Conservation (phyloP, 768 basidiomycete genomes). For the Candolleomyces eurysporus region DNA sequence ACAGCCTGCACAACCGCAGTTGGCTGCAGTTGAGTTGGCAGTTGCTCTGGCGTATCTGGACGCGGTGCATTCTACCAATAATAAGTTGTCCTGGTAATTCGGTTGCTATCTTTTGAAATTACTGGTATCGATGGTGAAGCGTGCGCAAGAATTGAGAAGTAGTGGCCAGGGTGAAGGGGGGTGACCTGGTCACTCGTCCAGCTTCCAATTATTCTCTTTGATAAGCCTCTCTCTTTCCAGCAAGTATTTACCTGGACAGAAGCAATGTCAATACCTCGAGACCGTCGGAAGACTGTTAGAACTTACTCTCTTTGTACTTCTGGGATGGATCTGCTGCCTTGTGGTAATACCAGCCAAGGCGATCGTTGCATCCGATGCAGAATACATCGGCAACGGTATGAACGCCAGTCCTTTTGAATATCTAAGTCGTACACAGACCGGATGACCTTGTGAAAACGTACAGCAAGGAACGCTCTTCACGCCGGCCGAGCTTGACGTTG, state of each 20-base stretch:
- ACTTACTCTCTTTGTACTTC: constrained; percentile 82
- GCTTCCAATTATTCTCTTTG: constrained; percentile 79
- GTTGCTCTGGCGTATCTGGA: too few relatives aligned
- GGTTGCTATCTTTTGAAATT: too few relatives aligned
- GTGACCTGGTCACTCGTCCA: constrained; percentile 39
- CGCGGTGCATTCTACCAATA: too few relatives aligned
- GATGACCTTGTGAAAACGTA: constrained; percentile 25
- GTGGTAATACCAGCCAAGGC: constrained; percentile 82
- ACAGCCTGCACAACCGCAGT: too few relatives aligned
- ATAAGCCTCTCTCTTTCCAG: constrained; percentile 76
- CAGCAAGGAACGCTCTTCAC: constrained; percentile 75
- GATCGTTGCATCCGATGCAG: constrained; percentile 76
- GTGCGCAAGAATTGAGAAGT: too few relatives aligned
- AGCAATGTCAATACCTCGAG: not conserved
- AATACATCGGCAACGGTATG: constrained; percentile 81
- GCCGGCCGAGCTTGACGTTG: constrained; percentile 70
- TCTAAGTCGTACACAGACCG: not conserved
- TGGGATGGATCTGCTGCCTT: constrained; percentile 73
- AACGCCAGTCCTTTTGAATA: constrained; percentile 60
- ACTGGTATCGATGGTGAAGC: too few relatives aligned
- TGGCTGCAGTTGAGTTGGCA: too few relatives aligned
- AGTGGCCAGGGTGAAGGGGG: not conserved
- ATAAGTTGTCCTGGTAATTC: too few relatives aligned
- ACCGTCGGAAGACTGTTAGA: not conserved
- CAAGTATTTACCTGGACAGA: constrained; percentile 66